These are phyloP conservation scores for Starmerella scarabaei DNA, from an alignment of 805 yeast species.

Conservation along the genomic window DNA sequence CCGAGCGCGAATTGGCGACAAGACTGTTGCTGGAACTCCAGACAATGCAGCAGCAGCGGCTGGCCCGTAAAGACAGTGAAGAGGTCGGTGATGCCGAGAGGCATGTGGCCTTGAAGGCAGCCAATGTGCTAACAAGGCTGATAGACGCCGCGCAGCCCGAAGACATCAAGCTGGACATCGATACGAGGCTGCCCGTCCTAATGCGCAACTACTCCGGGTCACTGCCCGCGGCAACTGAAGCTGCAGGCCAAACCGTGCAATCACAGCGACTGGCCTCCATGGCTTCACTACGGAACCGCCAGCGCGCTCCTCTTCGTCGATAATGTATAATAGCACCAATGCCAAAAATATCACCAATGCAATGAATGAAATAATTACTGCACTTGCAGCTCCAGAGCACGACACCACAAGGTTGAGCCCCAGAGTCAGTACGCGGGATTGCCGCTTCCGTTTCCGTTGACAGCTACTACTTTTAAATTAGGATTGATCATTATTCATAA, in stretches of 20 bases:
- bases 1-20: slow-evolving; percentile 31
- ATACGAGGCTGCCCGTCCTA: slow-evolving; percentile 47
- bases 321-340: no score
- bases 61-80: slow-evolving; percentile 21
- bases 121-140: slow-evolving; percentile 34
- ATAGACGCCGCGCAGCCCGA: slow-evolving; percentile 25
- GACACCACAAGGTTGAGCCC: no score
- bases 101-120: slow-evolving; percentile 26
- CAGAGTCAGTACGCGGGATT: no score
- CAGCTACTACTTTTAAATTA: neutral
- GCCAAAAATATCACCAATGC: no score
- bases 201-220: slow-evolving; percentile 65
- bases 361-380: no score
- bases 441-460: neutral
- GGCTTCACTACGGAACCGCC: neutral
- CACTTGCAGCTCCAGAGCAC: no score
- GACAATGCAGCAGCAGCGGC: slow-evolving; percentile 38
- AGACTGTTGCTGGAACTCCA: slow-evolving; percentile 38
- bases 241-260: neutral
- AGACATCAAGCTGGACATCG: slow-evolving; percentile 18
- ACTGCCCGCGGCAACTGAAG: slow-evolving; percentile 37
- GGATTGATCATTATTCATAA: neutral
- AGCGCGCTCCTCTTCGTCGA: neutral
- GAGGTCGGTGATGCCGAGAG: slow-evolving; percentile 25
- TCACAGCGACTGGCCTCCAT: slow-evolving; percentile 2